Evolutionary conservation across 1,284 basidiomycete genomes (phyloP), one percentile per base, ranked within the genome.

Genomic region (Pseudozyma tsukubaensis): DNA sequence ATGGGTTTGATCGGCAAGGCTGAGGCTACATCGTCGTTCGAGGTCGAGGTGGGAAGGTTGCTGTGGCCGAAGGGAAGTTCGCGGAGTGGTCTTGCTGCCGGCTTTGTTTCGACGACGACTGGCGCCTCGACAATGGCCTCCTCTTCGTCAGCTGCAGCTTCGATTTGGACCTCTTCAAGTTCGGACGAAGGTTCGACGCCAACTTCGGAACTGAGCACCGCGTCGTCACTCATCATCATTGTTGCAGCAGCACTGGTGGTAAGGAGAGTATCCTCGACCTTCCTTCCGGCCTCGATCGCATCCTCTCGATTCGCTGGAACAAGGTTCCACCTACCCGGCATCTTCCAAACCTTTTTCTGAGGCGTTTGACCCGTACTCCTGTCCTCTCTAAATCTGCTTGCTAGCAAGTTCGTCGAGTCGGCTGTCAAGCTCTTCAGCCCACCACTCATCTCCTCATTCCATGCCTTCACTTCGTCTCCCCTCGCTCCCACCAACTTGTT

Each of bases 331-430:
- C 56, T 35, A 1, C 50, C 56, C 2, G 72, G 64, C 56, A 74
- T 43, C 49, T 66, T 58, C 65, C 66, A 75, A 18, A 36, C 55
- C 13, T 63, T 69, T 48, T 78, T 78, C 53, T 74, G 71, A 35
- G 78, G 78, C 21, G 80, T 82, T n/a, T 64, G 56, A 13, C 77
- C 79, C 11, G 80, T 79, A 19, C 75, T 56, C 35, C 42, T 62
- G 37, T 77, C 62, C 44, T 63, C 42, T 24, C 55, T 61, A 14
- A 63, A 60, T n/a, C 45, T 58, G 21, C 54, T 43, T n/a, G n/a
- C 53, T 39, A 68, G 32, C 55, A 72, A 59, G 10, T 50, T 18
- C 4, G 49, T 60, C 32, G 72, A 71, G 39, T 73, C 71, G 7
- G 54, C 42, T 11, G 24, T 36, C 37, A 72, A 47, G 11, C 39